Conservation (phyloP, 352 stramenopile genomes). For the Phytophthora ohioensis region DNA sequence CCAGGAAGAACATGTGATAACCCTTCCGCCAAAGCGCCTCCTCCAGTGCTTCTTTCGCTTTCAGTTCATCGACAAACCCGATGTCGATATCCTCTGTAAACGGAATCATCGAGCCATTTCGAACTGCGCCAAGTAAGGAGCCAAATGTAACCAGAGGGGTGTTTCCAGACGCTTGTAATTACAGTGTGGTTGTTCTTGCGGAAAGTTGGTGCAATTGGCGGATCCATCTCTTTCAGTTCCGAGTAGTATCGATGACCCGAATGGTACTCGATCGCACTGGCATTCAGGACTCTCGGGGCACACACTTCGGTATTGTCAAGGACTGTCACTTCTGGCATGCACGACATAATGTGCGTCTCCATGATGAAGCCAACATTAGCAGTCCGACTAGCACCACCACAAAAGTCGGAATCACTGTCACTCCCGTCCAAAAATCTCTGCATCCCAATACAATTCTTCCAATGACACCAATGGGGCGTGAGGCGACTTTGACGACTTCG, state of each 20-base stretch:
- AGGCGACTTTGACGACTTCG: neutral
- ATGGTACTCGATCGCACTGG: slow-evolving; percentile 15
- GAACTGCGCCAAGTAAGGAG: slow-evolving; percentile 56
- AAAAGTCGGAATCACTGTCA: slow-evolving; percentile 17
- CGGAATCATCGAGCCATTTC: slow-evolving; percentile 57
- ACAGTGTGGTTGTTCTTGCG: slow-evolving; percentile 15
- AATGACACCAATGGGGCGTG: neutral
- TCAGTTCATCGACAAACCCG: slow-evolving; percentile 37
- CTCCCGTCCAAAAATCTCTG: slow-evolving; percentile 14
- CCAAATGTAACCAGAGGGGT: slow-evolving; percentile 51
- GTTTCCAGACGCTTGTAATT: slow-evolving; percentile 38
- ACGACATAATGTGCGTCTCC: slow-evolving; percentile 6
- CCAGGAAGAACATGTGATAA: slow-evolving; percentile 59
- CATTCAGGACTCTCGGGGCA: slow-evolving; percentile 4
- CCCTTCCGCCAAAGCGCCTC: slow-evolving; percentile 44
- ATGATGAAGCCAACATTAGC: slow-evolving; percentile 16
- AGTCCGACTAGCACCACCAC: slow-evolving; percentile 16
- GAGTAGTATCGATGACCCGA: slow-evolving; percentile 23
- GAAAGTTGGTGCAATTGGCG: slow-evolving; percentile 28
- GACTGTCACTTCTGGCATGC: neutral
- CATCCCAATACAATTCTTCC: neutral
- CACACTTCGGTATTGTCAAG: slow-evolving; percentile 5
- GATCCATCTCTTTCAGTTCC: slow-evolving; percentile 11
- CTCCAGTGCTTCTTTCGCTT: slow-evolving; percentile 18
- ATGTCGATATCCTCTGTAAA: slow-evolving; percentile 68